Base-by-base conservation (phyloP, 805 yeast species). In the Candida ovalis region DNA sequence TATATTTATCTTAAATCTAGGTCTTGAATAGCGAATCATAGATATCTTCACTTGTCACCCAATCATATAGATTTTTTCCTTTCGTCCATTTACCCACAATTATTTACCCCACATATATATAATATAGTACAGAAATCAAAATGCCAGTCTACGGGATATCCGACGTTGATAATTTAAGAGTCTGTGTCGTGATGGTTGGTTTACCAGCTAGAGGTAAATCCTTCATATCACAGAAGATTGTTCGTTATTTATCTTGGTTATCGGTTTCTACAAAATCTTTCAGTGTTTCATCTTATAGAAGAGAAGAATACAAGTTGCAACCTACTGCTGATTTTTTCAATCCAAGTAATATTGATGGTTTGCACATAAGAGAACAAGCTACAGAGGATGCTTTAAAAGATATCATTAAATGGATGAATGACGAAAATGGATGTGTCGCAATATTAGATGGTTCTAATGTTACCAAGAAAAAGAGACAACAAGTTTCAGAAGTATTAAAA, bases 391-490 rank as follows among this genome's bases (percentile, higher is more conserved):
- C 97, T 2, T 75, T 88, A 41, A 59, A 70, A 4, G 96, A 89
- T 59, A 86, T 92, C 85, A 76, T 90, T 77, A 69, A 77, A 41
- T 94, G 98, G 98, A 88, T 88, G 63, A 72, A 76, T 32, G 80
- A 83, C 17, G 88, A 86, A 46, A 75, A 81, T 50, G 96, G 96
- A 15, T 86, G 84, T 23, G 98, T 94, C 40, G 98, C 96, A 0
- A 88, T 94, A 6, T 73, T 92, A 49, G 99, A 94, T 68, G 97
- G 97, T 23, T 89, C 97, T 2, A 91, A 92, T 66, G 84, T 90
- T 33, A 90, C 97, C 3, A 71, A 76, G 50, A 80, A 75, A 41
- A 78, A 96, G 59, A 76, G 99, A 56, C 73, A 73, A 23, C 71
- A 77, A 72, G 78, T 92, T 45, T 70, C 83, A 52, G 66, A 63